A percentile compares a stretch with the other conserved stretches of the same genome.
Conservation (phyloP, 2,329 filamentous ascomycete genomes). For the Corniculantispora saksenae region DNA sequence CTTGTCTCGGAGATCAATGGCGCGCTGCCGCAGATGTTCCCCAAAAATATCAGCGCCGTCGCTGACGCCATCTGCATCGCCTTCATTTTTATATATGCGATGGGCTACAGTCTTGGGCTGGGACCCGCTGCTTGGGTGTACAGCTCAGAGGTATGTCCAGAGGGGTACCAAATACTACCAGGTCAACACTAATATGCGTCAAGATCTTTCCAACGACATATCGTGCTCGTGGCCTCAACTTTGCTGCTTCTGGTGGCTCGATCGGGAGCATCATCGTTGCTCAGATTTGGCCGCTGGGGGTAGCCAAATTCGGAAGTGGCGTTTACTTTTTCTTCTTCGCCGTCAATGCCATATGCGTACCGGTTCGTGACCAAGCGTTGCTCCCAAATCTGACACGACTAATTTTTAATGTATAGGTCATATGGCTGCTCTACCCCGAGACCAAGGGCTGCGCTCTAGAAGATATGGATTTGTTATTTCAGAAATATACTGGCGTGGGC, state of each 20-base stretch:
- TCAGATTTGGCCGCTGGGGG: constrained; percentile 57
- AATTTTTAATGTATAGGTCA: constrained; percentile 31
- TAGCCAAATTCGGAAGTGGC: constrained; percentile 49
- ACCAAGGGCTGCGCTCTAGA: constrained; percentile 45
- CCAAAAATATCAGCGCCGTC: constrained; percentile 46
- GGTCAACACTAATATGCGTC: too few species aligned
- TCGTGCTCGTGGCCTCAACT: constrained; percentile 57
- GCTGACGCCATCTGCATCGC: constrained; percentile 54
- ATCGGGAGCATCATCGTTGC: constrained; percentile 56
- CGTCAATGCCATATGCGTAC: constrained; percentile 49
- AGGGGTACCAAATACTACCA: too few species aligned
- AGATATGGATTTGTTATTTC: constrained; percentile 47
- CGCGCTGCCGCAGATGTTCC: constrained; percentile 51
- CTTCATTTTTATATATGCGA: constrained; percentile 60
- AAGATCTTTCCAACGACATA: constrained; percentile 60
- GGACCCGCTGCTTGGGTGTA: constrained; percentile 61
- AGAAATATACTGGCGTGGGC: constrained; percentile 9
- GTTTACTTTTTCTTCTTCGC: constrained; percentile 61
- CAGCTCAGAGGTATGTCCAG: constrained; percentile 50
- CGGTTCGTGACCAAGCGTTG: constrained; percentile 33
- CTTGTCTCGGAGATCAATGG: constrained; percentile 50
- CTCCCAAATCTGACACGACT: not conserved
- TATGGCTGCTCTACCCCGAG: constrained; percentile 46
- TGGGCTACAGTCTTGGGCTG: constrained; percentile 60
- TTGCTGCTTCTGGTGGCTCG: constrained; percentile 55